These are phyloP conservation scores for Pythium scleroteichum DNA, from an alignment of 352 stramenopile genomes.

Conservation along the genomic window DNA sequence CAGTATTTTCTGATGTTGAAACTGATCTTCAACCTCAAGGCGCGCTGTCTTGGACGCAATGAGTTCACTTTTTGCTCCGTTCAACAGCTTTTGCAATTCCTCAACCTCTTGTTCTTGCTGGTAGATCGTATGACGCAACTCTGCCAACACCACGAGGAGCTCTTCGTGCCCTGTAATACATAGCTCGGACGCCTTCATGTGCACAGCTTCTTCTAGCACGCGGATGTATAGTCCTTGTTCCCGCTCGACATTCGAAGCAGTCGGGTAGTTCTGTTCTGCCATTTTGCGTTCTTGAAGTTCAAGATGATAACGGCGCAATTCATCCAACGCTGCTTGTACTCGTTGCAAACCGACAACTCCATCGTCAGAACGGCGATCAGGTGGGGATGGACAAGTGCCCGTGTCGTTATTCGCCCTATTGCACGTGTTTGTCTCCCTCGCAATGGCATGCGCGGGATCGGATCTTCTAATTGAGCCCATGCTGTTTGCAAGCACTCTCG, in stretches of 20 bases:
- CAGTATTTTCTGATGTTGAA: slow-evolving; percentile 6
- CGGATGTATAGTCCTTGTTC: slow-evolving; percentile 74
- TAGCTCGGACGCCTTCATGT: slow-evolving; percentile 71
- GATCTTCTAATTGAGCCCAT: no score
- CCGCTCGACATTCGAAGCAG: slow-evolving; percentile 4
- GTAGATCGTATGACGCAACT: slow-evolving; percentile 79
- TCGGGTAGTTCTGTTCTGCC: neutral
- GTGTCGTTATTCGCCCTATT: neutral
- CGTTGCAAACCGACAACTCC: slow-evolving; percentile 36
- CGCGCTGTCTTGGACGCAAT: slow-evolving; percentile 16
- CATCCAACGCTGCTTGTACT: slow-evolving; percentile 41
- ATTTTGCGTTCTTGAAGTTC: slow-evolving; percentile 17
- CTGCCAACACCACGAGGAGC: slow-evolving; percentile 67
- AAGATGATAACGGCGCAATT: slow-evolving; percentile 42
- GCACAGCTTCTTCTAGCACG: slow-evolving; percentile 74
- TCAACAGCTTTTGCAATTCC: slow-evolving; percentile 19
- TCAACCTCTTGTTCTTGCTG: slow-evolving; percentile 62
- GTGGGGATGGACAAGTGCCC: neutral
- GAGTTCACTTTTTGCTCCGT: slow-evolving; percentile 8
- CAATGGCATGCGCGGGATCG: no score
- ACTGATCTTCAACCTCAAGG: slow-evolving; percentile 10
- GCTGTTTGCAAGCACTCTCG: no score
- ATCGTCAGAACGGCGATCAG: slow-evolving; percentile 17
- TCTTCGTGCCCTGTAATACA: slow-evolving; percentile 74
- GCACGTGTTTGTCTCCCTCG: no score